These are phyloP conservation scores for Cladosporium sp. DNA, from an alignment of 2,329 filamentous ascomycete genomes.

Conservation along the genomic window DNA sequence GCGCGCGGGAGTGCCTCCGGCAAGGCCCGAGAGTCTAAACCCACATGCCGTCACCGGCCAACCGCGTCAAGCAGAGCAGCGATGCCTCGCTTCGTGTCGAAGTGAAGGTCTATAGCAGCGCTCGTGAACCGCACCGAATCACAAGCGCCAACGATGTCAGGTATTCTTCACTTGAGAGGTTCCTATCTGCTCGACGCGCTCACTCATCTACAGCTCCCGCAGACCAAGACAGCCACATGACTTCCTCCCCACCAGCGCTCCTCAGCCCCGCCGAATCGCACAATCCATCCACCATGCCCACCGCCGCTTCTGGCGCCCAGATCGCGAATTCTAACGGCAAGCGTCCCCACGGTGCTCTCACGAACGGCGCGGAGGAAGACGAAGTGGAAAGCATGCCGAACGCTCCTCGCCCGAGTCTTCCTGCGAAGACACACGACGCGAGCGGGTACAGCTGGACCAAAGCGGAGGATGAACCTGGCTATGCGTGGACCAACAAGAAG, in stretches of 20 bases:
- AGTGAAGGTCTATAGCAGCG: too few species aligned
- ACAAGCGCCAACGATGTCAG: conserved; percentile 9
- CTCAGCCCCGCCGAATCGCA: conserved; percentile 47
- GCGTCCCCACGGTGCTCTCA: conserved; percentile 30
- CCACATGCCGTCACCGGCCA: neutral
- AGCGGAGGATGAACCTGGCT: conserved; percentile 41
- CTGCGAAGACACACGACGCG: conserved; percentile 22
- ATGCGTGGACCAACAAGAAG: conserved; percentile 51
- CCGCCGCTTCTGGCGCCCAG: conserved; percentile 14
- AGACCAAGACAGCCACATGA: conserved; percentile 36
- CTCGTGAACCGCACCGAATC: too few species aligned
- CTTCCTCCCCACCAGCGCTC: conserved; percentile 33
- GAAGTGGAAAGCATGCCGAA: conserved; percentile 21
- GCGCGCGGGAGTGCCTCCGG: neutral
- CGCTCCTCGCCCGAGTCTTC: conserved; percentile 14
- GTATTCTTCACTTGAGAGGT: neutral
- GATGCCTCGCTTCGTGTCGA: too few species aligned
- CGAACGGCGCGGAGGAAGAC: conserved; percentile 26
- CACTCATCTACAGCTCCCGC: conserved; percentile 31
- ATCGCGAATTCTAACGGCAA: conserved; percentile 33
- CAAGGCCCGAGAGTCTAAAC: neutral
- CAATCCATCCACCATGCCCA: conserved; percentile 16
- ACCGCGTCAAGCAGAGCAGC: too few species aligned
- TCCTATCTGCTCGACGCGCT: conserved; percentile 42
- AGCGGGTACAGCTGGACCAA: conserved; percentile 30